These are phyloP conservation scores for Boletus subcaerulescens DNA, from an alignment of 768 basidiomycete species.

Conservation along the genomic window DNA sequence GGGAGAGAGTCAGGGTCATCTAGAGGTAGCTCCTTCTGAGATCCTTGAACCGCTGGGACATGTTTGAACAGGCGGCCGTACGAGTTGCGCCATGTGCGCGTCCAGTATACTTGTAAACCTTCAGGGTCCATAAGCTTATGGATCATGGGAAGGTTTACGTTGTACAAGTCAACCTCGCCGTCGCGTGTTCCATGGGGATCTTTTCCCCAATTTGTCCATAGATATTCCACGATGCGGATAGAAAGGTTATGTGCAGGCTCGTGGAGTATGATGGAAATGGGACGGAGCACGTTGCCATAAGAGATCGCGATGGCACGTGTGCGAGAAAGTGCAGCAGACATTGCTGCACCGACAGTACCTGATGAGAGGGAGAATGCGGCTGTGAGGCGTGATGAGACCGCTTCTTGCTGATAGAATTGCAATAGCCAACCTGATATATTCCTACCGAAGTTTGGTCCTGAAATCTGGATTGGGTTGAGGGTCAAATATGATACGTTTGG, in stretches of 20 bases:
- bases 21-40: conserved; percentile 28
- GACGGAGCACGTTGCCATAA: conserved; percentile 75
- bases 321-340: conserved; percentile 71
- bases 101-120: conserved; percentile 73
- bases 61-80: conserved; percentile 79
- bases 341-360: conserved; percentile 88
- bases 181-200: conserved; percentile 56
- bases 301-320: conserved; percentile 83
- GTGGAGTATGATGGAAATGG: conserved; percentile 56
- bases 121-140: conserved; percentile 55
- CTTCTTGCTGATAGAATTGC: background rate
- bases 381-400: conserved; percentile 22
- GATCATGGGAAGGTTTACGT: conserved; percentile 83
- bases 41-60: conserved; percentile 24
- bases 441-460: conserved; percentile 82
- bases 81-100: conserved; percentile 79
- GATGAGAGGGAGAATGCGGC: conserved; percentile 89
- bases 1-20: conserved; percentile 44
- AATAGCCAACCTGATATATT: conserved; percentile 68
- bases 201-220: conserved; percentile 85
- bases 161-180: conserved; percentile 79
- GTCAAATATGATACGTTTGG: background rate
- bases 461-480: conserved; percentile 47
- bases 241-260: conserved; percentile 74
- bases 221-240: conserved; percentile 60